Conservation (phyloP, 2,329 filamentous ascomycete species). For the Didymella keratinophila region DNA sequence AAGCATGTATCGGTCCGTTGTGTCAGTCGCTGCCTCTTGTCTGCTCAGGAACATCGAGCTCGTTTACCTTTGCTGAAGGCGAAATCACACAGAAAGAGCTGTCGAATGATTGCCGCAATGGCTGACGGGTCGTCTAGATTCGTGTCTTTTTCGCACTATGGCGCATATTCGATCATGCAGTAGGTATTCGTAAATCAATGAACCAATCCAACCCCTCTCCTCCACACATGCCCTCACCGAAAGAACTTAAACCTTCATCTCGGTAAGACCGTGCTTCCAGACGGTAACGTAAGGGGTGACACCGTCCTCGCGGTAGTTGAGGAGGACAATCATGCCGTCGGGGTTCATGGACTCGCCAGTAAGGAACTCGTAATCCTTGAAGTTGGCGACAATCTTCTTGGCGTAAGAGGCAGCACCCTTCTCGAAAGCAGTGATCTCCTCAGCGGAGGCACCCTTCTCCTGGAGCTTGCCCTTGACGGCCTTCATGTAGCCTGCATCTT, state of each 20-base stretch:
- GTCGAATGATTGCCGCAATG: slow-evolving; percentile 22
- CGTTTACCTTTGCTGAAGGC: background rate
- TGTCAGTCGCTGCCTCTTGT: background rate
- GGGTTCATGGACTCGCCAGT: slow-evolving; percentile 92
- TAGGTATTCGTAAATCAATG: slow-evolving; percentile 49
- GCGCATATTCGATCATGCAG: slow-evolving; percentile 51
- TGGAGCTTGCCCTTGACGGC: slow-evolving; percentile 79
- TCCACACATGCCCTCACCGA: slow-evolving; percentile 15
- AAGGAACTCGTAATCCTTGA: slow-evolving; percentile 96
- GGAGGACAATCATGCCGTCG: slow-evolving; percentile 91
- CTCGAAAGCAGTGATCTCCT: slow-evolving; percentile 80
- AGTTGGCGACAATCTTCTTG: slow-evolving; percentile 84
- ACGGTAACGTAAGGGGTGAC: slow-evolving; percentile 85
- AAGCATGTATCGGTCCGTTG: too few relatives aligned
- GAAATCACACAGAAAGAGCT: background rate
- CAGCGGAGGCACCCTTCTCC: slow-evolving; percentile 61
- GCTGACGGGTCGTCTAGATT: slow-evolving; percentile 40
- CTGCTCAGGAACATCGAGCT: background rate
- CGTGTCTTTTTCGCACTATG: slow-evolving; percentile 46
- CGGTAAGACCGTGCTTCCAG: slow-evolving; percentile 93
- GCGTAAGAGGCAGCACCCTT: slow-evolving; percentile 74
- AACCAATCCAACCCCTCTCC: slow-evolving; percentile 34
- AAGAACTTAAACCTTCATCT: slow-evolving; percentile 83
- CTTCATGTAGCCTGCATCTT: slow-evolving; percentile 83
- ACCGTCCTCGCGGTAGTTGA: slow-evolving; percentile 98